These are phyloP conservation scores for Penicillium sp. DNA, from an alignment of 2,329 filamentous ascomycete genomes.

Conservation along the genomic window DNA sequence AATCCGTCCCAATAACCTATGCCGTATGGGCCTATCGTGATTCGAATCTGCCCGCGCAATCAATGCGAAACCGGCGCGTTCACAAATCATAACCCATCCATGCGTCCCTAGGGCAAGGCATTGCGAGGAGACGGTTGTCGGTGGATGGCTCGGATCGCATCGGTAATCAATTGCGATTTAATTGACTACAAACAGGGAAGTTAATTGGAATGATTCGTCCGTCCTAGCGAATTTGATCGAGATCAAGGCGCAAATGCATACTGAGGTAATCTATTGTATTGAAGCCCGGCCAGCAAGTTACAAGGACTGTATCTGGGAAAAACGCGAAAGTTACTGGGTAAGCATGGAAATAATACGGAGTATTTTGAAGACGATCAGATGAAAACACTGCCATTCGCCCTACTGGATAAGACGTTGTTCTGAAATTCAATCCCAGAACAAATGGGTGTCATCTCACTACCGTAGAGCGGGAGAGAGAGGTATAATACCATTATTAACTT, in stretches of 20 bases:
- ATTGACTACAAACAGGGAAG: too few species aligned
- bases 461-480: background rate
- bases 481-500: background rate
- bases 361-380: background rate
- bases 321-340: background rate
- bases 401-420: background rate
- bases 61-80: slow-evolving; percentile 16
- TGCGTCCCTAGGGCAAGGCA: background rate
- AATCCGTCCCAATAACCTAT: too few species aligned
- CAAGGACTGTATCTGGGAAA: too few species aligned
- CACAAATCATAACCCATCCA: background rate
- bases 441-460: background rate
- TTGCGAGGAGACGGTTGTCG: background rate
- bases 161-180: background rate
- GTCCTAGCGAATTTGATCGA: too few species aligned
- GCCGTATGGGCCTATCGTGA: background rate
- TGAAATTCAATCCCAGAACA: background rate
- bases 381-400: background rate
- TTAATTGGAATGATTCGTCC: too few species aligned
- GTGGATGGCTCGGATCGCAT: slow-evolving; percentile 9
- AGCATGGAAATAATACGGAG: background rate
- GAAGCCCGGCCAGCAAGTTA: too few species aligned
- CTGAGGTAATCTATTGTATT: too few species aligned
- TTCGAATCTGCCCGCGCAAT: slow-evolving; percentile 11
- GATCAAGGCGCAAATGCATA: background rate